Percentiles rank a stretch among this genome's conserved stretches.
Evolutionary conservation across 768 basidiomycete species (phyloP).

Genomic region (Lactarius quietus): DNA sequence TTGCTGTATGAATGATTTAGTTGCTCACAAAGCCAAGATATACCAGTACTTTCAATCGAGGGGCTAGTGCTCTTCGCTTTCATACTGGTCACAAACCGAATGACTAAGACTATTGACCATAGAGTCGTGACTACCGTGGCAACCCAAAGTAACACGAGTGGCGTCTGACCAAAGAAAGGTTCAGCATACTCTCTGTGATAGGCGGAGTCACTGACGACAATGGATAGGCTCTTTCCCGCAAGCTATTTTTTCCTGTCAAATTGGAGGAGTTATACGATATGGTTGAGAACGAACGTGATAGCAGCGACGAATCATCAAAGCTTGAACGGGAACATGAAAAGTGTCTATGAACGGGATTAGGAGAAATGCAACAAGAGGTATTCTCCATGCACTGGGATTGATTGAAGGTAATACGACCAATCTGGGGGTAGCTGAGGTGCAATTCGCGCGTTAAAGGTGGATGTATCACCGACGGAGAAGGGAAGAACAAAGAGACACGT

Average conservation of each 20-base stretch:
- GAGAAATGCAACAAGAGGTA: not conserved
- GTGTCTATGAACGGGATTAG: not conserved
- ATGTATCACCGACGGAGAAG: not conserved
- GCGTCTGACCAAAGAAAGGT: not conserved
- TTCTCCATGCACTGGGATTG: not conserved
- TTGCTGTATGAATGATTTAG: not conserved
- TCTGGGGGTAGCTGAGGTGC: not conserved
- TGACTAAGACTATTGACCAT: not conserved
- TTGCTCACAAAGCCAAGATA: not conserved
- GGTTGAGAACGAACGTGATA: not conserved
- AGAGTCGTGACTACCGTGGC: not conserved
- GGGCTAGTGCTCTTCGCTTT: no score
- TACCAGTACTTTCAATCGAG: not conserved
- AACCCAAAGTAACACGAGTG: not conserved
- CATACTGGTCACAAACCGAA: not conserved
- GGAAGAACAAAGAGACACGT: not conserved
- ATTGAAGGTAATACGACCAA: not conserved
- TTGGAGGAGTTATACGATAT: not conserved
- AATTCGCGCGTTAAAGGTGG: not conserved
- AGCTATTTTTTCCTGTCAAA: not conserved
- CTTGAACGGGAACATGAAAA: not conserved
- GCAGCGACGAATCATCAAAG: not conserved
- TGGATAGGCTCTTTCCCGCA: not conserved
- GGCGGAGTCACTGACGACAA: not conserved
- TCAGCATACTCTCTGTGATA: no score